Percentiles rank a stretch among this genome's conserved stretches.
phyloP scores from a whole-genome alignment of 495 filamentous ascomycete genomes.

The Hypoxylon fragiforme region DNA sequence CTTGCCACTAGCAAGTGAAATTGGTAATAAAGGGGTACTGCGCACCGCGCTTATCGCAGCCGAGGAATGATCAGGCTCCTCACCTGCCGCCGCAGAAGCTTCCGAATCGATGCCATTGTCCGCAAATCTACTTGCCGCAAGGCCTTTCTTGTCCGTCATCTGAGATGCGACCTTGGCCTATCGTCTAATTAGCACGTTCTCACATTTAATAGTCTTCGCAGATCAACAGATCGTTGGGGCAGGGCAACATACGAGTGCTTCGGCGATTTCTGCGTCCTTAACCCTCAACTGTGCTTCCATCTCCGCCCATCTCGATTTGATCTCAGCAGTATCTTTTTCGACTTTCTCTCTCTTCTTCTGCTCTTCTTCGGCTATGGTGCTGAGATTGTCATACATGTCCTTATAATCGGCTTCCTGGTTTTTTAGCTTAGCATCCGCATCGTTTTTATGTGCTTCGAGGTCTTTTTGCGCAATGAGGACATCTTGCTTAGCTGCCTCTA shows the following conservation, averaged over 20 bases:
- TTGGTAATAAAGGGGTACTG: constrained; percentile 37
- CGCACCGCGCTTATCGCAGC: constrained; percentile 61
- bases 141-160: constrained; percentile 41
- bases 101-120: constrained; percentile 32
- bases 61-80: constrained; percentile 58
- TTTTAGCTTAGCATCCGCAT: constrained; percentile 47
- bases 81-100: constrained; percentile 53
- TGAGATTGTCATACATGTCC: constrained; percentile 57
- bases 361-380: constrained; percentile 53
- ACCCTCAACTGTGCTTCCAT: constrained; percentile 52
- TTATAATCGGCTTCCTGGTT: constrained; percentile 57
- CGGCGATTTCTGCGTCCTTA: constrained; percentile 58
- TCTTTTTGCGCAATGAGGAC: constrained; percentile 47
- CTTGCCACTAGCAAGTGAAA: constrained; percentile 42
- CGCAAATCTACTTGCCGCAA: constrained; percentile 52
- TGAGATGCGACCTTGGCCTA: constrained; percentile 40
- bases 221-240: not conserved
- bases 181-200: constrained; percentile 19
- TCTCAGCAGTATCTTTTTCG: constrained; percentile 43
- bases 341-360: constrained; percentile 44
- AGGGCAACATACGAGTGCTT: constrained; percentile 51
- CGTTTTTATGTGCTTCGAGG: constrained; percentile 48
- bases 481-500: constrained; percentile 43
- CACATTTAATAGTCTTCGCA: not conserved
- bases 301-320: constrained; percentile 47